Percentiles rank a stretch among this genome's conserved stretches.
Conservation (phyloP, 306 rosid species). For the Ormosia emarginata region DNA sequence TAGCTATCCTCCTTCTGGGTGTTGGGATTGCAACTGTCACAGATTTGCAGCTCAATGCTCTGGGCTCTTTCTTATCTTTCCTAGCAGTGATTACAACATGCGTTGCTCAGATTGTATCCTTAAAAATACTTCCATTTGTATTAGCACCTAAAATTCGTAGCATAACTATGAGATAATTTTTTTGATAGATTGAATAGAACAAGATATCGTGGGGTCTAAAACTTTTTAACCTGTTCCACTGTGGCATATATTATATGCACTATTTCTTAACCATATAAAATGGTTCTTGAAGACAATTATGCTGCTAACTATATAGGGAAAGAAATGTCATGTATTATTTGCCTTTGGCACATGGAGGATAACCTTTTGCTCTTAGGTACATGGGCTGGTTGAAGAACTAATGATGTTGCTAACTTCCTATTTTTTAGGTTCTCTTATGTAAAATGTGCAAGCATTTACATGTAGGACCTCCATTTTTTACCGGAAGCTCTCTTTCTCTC, state of each 20-base stretch:
- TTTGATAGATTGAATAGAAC: neutral
- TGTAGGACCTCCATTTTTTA: neutral
- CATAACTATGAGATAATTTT: neutral
- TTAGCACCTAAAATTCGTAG: neutral
- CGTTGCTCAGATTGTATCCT: slow-evolving; percentile 98
- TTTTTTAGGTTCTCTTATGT: neutral
- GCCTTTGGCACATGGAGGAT: slow-evolving; percentile 7
- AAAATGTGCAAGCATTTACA: neutral
- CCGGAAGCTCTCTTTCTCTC: neutral
- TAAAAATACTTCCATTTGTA: neutral
- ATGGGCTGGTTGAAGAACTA: neutral
- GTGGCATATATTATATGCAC: neutral
- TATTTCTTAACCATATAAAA: slow-evolving; percentile 10
- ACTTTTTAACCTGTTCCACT: neutral
- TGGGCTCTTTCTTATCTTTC: slow-evolving; percentile 78
- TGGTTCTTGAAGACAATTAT: slow-evolving; percentile 2
- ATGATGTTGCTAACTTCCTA: neutral
- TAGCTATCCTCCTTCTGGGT: slow-evolving; percentile 73
- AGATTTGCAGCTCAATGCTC: slow-evolving; percentile 86
- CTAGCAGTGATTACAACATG: slow-evolving; percentile 92
- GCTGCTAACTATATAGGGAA: slow-evolving; percentile 3
- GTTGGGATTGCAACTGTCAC: slow-evolving; percentile 96
- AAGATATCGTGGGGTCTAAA: neutral
- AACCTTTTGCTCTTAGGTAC: slow-evolving; percentile 1
- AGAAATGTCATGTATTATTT: neutral